A percentile compares a stretch with the other conserved stretches of the same genome.
Evolutionary conservation across 2,329 filamentous ascomycete species (phyloP).

Genomic region (Phoma sp.): DNA sequence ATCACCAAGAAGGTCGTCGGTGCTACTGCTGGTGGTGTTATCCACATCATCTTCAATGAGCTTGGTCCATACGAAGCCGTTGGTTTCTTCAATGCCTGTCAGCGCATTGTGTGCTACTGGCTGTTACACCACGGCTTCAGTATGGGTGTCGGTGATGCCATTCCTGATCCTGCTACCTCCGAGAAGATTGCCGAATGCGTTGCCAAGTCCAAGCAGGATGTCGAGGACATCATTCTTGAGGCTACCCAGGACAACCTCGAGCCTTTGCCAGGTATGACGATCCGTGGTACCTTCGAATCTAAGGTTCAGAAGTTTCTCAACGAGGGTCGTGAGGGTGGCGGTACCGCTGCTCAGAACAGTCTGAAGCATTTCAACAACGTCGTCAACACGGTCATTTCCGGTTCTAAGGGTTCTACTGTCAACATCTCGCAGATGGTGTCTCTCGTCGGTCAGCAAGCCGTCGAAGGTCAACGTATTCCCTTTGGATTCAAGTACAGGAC

Average conservation of each 20-base stretch:
- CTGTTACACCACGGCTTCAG: slow-evolving; percentile 94
- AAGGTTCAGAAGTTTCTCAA: slow-evolving; percentile 95
- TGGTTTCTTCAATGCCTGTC: slow-evolving; percentile 93
- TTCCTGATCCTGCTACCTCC: slow-evolving; percentile 86
- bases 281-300: slow-evolving; percentile 97
- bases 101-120: slow-evolving; percentile 97
- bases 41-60: slow-evolving; percentile 97
- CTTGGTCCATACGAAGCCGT: slow-evolving; percentile 85
- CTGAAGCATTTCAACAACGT: slow-evolving; percentile 97
- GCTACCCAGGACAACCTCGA: slow-evolving; percentile 90
- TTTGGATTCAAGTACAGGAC: slow-evolving; percentile 99
- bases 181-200: slow-evolving; percentile 84
- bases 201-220: slow-evolving; percentile 78
- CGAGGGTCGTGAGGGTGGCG: slow-evolving; percentile 93
- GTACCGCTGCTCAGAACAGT: slow-evolving; percentile 88
- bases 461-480: slow-evolving; percentile 98
- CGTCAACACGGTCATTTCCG: slow-evolving; percentile 92
- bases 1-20: slow-evolving; percentile 94
- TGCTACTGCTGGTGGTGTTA: slow-evolving; percentile 85
- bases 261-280: slow-evolving; percentile 95
- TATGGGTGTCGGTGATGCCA: slow-evolving; percentile 97
- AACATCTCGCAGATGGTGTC: slow-evolving; percentile 99
- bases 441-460: slow-evolving; percentile 95
- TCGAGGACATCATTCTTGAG: slow-evolving; percentile 73
- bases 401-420: slow-evolving; percentile 98